Evolutionary conservation across 768 basidiomycete genomes (phyloP).

Genomic region (Suillus placidus): DNA sequence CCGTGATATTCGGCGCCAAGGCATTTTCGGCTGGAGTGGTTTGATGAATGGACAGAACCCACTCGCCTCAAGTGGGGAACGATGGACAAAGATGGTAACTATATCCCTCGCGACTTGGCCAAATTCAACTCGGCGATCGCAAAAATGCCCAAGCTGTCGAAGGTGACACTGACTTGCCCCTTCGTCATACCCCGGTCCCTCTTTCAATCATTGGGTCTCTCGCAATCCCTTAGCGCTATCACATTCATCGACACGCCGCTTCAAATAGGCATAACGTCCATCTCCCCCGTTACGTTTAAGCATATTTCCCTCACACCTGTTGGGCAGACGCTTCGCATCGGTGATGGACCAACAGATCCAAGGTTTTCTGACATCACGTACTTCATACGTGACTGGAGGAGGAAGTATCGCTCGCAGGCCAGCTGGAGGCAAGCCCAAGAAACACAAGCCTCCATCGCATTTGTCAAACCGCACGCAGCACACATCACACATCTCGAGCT

Average conservation of each 20-base stretch:
- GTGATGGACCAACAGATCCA: slow-evolving; percentile 37
- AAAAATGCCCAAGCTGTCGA: slow-evolving; percentile 34
- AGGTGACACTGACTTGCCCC: slow-evolving; percentile 32
- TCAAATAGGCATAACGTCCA: slow-evolving; percentile 37
- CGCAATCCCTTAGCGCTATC: slow-evolving; percentile 29
- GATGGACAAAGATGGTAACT: slow-evolving; percentile 36
- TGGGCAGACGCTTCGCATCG: slow-evolving; percentile 37
- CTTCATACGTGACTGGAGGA: slow-evolving; percentile 39
- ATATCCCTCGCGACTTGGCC: slow-evolving; percentile 32
- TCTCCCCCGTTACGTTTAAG: slow-evolving; percentile 28
- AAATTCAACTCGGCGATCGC: slow-evolving; percentile 28
- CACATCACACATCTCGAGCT: slow-evolving; percentile 34
- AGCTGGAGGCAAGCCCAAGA: slow-evolving; percentile 33
- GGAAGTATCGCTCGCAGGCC: slow-evolving; percentile 37
- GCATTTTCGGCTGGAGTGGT: slow-evolving; percentile 37
- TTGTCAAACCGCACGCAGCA: slow-evolving; percentile 34
- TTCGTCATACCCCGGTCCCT: slow-evolving; percentile 35
- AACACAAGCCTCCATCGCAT: slow-evolving; percentile 31
- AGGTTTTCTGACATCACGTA: slow-evolving; percentile 35
- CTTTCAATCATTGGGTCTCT: slow-evolving; percentile 32
- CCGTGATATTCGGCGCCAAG: slow-evolving; percentile 17
- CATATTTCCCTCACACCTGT: slow-evolving; percentile 35
- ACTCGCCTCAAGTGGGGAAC: slow-evolving; percentile 36
- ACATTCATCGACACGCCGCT: slow-evolving; percentile 37
- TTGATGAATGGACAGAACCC: slow-evolving; percentile 41